Evolutionary conservation across 1,139 yeast genomes (phyloP).

Genomic region (Zygoascus sp.): DNA sequence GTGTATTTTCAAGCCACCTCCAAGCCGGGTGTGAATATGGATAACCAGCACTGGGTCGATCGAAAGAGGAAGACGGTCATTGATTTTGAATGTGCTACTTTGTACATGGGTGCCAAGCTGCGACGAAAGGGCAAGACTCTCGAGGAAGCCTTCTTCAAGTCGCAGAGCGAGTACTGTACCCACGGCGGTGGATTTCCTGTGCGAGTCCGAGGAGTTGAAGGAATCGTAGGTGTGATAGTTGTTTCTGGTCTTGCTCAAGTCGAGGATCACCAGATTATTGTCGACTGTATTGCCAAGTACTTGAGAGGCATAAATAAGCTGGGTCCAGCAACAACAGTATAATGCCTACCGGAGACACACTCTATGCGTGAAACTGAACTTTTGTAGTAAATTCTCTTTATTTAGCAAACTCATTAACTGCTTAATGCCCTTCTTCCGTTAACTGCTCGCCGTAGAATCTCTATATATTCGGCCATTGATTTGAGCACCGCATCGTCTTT

Average conservation of each 20-base stretch:
- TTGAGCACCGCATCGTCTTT: too few species aligned
- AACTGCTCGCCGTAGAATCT: too few species aligned
- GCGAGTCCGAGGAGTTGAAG: conserved; percentile 42
- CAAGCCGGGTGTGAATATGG: conserved; percentile 43
- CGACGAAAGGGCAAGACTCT: conserved; percentile 28
- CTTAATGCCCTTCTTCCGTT: too few species aligned
- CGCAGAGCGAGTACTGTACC: conserved; percentile 48
- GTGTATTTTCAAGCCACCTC: conserved; percentile 49
- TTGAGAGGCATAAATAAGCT: neutral
- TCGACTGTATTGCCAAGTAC: conserved; percentile 22
- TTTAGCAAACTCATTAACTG: too few species aligned
- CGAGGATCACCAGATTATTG: conserved; percentile 31
- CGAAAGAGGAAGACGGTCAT: conserved; percentile 51
- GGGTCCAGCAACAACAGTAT: neutral
- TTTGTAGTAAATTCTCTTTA: too few species aligned
- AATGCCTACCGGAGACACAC: too few species aligned
- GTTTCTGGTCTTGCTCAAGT: conserved; percentile 49
- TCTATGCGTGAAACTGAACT: too few species aligned
- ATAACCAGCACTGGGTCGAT: conserved; percentile 57
- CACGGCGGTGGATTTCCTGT: conserved; percentile 66
- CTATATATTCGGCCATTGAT: too few species aligned
- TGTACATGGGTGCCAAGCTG: conserved; percentile 48
- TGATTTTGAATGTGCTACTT: conserved; percentile 52
- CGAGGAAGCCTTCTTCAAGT: conserved; percentile 40
- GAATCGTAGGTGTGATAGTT: conserved; percentile 52